phyloP scores from a whole-genome alignment of 768 basidiomycete species.

The Podaxis sp. region DNA sequence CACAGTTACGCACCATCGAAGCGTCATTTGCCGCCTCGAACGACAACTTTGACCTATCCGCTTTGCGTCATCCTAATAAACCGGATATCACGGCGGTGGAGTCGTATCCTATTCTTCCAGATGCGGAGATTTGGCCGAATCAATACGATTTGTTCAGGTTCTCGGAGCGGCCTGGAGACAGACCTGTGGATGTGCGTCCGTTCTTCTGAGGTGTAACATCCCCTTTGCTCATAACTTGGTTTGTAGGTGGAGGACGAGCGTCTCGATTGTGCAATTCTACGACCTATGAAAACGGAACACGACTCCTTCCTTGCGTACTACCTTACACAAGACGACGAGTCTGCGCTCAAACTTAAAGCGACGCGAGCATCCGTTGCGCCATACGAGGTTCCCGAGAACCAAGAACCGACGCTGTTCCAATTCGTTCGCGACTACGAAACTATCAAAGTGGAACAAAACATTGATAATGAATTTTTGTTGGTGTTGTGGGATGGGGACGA shows the following conservation, averaged over 20 bases:
- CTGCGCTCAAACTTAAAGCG: conserved; percentile 64
- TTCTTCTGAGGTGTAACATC: background rate
- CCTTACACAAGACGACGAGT: conserved; percentile 72
- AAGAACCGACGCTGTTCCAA: conserved; percentile 70
- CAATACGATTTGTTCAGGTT: conserved; percentile 87
- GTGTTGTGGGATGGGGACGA: conserved; percentile 64
- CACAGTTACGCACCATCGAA: conserved; percentile 79
- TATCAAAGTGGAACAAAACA: conserved; percentile 82
- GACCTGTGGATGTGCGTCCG: conserved; percentile 57
- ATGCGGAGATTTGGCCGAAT: conserved; percentile 85
- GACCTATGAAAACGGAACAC: conserved; percentile 86
- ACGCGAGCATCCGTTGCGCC: conserved; percentile 41
- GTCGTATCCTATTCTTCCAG: conserved; percentile 81
- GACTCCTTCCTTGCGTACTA: conserved; percentile 89
- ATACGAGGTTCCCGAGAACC: conserved; percentile 49
- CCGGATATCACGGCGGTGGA: conserved; percentile 72
- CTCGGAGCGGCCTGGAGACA: conserved; percentile 83
- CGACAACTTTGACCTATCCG: conserved; percentile 54
- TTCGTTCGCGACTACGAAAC: conserved; percentile 86
- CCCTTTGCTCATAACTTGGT: background rate
- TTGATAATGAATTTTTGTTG: conserved; percentile 80
- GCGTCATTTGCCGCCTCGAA: conserved; percentile 67
- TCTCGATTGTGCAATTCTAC: conserved; percentile 79
- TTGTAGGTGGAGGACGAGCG: conserved; percentile 72
- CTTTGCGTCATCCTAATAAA: conserved; percentile 78